Conservation (phyloP, 2,329 filamentous ascomycete genomes). For the Chaetothyriales sp. region DNA sequence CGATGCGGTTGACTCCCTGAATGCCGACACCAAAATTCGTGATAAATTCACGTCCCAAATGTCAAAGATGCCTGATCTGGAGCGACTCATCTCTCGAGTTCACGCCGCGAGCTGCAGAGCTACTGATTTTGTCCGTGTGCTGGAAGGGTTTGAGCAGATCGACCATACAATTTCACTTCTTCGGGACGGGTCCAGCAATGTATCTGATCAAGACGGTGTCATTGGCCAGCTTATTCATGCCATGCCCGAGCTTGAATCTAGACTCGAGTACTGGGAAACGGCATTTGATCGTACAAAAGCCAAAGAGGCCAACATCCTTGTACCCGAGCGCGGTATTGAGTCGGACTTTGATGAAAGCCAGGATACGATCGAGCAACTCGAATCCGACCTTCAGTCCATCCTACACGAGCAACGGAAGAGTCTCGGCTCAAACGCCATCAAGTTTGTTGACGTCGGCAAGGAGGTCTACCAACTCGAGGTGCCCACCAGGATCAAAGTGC, state of each 20-base stretch:
- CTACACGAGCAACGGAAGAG: constrained; percentile 58
- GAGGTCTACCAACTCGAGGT: constrained; percentile 94
- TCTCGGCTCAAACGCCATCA: constrained; percentile 58
- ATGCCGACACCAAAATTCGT: constrained; percentile 64
- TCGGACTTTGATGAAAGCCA: constrained; percentile 82
- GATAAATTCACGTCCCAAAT: constrained; percentile 82
- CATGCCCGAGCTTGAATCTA: constrained; percentile 70
- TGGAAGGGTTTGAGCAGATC: constrained; percentile 96
- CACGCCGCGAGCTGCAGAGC: constrained; percentile 83
- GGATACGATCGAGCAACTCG: constrained; percentile 60
- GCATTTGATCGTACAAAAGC: constrained; percentile 78
- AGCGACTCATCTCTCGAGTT: constrained; percentile 83
- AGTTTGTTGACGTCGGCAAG: constrained; percentile 78
- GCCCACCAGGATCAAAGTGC: constrained; percentile 68
- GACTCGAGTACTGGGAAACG: constrained; percentile 73
- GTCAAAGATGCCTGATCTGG: constrained; percentile 83
- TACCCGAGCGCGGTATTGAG: constrained; percentile 77
- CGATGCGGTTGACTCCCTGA: constrained; percentile 86
- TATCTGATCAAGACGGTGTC: constrained; percentile 51
- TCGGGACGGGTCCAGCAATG: constrained; percentile 48
- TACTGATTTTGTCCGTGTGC: constrained; percentile 81
- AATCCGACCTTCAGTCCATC: constrained; percentile 56
- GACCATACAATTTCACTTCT: constrained; percentile 83
- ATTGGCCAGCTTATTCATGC: constrained; percentile 68
- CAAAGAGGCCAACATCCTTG: constrained; percentile 63